Conservation (phyloP, 768 basidiomycete species). For the Rubroboletus pulcherrimus region DNA sequence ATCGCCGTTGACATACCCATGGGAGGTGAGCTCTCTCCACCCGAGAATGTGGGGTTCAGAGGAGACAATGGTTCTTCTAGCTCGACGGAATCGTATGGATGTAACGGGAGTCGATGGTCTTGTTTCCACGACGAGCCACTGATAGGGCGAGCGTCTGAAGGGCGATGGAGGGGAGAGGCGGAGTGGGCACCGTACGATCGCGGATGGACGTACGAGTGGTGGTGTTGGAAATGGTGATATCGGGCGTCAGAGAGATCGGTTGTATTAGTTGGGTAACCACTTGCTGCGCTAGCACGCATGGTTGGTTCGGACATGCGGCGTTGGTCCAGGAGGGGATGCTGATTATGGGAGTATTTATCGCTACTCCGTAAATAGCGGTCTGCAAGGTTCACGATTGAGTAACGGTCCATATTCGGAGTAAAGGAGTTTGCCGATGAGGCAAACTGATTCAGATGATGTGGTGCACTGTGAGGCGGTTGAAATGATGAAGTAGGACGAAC, state of each 20-base stretch:
- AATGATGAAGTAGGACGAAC: constrained; percentile 36
- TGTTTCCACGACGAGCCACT: constrained; percentile 33
- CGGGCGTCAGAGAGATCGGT: constrained; percentile 32
- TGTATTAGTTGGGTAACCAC: constrained; percentile 31
- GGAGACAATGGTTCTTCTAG: constrained; percentile 53
- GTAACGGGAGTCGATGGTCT: constrained; percentile 29
- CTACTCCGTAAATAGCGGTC: constrained; percentile 40
- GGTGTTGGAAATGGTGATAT: constrained; percentile 42
- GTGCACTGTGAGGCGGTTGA: constrained; percentile 40
- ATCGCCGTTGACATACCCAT: constrained; percentile 31
- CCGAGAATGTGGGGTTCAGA: constrained; percentile 50
- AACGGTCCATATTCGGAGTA: constrained; percentile 39
- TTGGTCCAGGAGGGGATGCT: constrained; percentile 45
- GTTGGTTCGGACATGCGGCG: constrained; percentile 70
- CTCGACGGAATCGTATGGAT: constrained; percentile 33
- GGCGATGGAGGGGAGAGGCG: constrained; percentile 44
- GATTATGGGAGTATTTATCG: constrained; percentile 35
- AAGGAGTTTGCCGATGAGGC: constrained; percentile 40
- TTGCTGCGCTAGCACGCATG: constrained; percentile 43
- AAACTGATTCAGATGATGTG: constrained; percentile 44
- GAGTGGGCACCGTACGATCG: constrained; percentile 37
- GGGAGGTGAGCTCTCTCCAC: constrained; percentile 35
- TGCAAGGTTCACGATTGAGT: constrained; percentile 34
- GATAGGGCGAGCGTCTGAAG: constrained; percentile 42
- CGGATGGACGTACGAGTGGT: constrained; percentile 33